These are phyloP conservation scores for Pyrenochaeta sp. DNA, from an alignment of 2,329 filamentous ascomycete species.

Conservation along the genomic window DNA sequence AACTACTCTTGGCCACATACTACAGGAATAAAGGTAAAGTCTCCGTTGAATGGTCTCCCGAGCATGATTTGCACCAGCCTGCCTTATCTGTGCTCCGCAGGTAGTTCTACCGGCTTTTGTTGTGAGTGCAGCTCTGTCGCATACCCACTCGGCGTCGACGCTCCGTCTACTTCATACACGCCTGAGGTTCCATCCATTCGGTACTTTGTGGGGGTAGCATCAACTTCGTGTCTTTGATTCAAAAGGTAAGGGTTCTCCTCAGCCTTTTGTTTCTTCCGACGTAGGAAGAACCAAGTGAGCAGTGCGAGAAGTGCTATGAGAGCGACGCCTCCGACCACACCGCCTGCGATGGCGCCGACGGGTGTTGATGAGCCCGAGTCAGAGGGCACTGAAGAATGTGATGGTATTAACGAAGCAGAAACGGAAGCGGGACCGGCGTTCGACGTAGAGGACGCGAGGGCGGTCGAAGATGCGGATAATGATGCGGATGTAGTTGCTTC, in stretches of 20 bases:
- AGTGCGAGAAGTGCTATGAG: conserved; percentile 24
- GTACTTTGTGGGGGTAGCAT: not conserved
- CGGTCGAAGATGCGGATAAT: not conserved
- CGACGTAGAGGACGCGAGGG: not conserved
- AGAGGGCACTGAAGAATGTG: not conserved
- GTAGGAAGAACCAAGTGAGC: conserved; percentile 26
- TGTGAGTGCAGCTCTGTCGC: not conserved
- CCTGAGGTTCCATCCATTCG: not conserved
- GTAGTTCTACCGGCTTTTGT: conserved; percentile 1
- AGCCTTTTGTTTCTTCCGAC: conserved; percentile 13
- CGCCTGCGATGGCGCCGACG: conserved; percentile 36
- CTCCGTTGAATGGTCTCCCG: no score
- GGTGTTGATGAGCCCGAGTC: conserved; percentile 8
- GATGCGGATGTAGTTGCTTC: not conserved
- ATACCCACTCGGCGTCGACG: not conserved
- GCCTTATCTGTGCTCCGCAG: not conserved
- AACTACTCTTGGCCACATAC: no score
- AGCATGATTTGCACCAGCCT: not conserved
- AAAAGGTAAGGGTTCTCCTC: not conserved
- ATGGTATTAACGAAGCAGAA: not conserved
- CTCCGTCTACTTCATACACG: not conserved
- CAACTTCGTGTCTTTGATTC: not conserved
- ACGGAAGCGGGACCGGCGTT: not conserved
- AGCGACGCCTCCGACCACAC: conserved; percentile 33
- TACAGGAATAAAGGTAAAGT: not conserved